Base-by-base conservation (phyloP, 257 asterid genomes). In the Solanum chiquidenum region DNA sequence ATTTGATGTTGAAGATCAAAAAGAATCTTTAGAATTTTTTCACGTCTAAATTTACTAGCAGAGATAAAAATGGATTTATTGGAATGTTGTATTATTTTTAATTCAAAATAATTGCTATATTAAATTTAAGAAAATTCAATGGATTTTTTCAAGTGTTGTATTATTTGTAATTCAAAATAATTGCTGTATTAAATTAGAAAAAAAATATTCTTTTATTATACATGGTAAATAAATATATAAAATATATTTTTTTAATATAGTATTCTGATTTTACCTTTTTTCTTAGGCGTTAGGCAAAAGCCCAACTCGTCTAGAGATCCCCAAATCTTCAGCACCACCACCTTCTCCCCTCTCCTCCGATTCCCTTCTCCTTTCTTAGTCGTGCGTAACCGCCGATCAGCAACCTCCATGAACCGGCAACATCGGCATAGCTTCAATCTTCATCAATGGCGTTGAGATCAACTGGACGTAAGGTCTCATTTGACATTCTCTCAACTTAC, bases 401-500 rank as follows among this genome's bases (percentile, higher is more conserved):
- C 85, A 46, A 82, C 29, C 85, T 49, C 69, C 44, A 82, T 49
- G 85, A 82, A 82, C 40, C 85, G 69, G 10, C 85, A 44, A 46
- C 84, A 40, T 44, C 38, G 27, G 38, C 85, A 79, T 82, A 82
- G 44, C 69, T 49, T 49, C 44, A 46, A 82, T 29, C 69, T 49
- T 82, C 42, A 52, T 49, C 37, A 84, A 94, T 95, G 98, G 94
- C 93, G 55, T 71, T 90, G 91, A 90, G 93, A 91, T 92, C 95
- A 88, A 83, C 92, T 88, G 93, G 88, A 69, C 95, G 96, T 4
- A 92, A 93, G 86, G 91, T 94, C 14, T 91, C 97, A 11, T 96
- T 95, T 94, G 93, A 91, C 83, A 58, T 95, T 88, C 94, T 95
- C 35, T 87, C 92, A 31, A 66, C 86, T 85, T 35, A 89, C 60